Evolutionary conservation across 345 rosid genomes (phyloP), one percentile per base, ranked within the genome.

Genomic region (Clarkia xantiana): DNA sequence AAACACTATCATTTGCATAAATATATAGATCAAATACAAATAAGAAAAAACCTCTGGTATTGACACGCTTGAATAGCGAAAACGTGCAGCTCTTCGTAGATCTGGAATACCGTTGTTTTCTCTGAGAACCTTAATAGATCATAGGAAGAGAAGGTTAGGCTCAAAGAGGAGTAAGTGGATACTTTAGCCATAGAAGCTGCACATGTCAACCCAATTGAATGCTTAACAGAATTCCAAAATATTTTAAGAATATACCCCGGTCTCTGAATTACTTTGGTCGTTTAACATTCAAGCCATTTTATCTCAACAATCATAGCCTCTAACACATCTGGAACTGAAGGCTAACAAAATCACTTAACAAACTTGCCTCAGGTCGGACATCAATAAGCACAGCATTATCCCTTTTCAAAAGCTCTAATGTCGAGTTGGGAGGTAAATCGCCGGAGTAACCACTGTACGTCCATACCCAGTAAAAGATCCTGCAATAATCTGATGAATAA

Each of bases 301-400:
- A 49, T 23, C 0, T 49, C 11, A 42, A 16, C 16, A 49, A 0
- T 0, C 25, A 49, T 42, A 0, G 0, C 12, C 9, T 3, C 23
- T 19, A 14, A 9, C 19, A 54, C 36, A 3, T 52, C 10, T 41
- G 18, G 16, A 72, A 63, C 54, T 57, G 42, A 50, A 55, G 57
- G 63, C 36, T 29, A 29, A 40, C 71, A 47, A 45, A 51, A 60
- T 72, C 66, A 58, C 41, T 64, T 68, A 57, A 65, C 55, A 56
- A 60, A 57, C 98, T 83, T 79, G 82, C 98, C 80, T 91, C 94
- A 40, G 94, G 84, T 76, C 96, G 76, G 73, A 91, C 71, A 74
- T 91, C 98, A 42, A 91, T 70, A 47, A 91, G 85, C 20, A 80
- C 67, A 18, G 79, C 75, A 60, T 80, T 79, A 63, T 81, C 82